Evolutionary conservation across 2,329 filamentous ascomycete genomes (phyloP), one percentile per base, ranked within the genome.

Genomic region (Lachnellula occidentalis): DNA sequence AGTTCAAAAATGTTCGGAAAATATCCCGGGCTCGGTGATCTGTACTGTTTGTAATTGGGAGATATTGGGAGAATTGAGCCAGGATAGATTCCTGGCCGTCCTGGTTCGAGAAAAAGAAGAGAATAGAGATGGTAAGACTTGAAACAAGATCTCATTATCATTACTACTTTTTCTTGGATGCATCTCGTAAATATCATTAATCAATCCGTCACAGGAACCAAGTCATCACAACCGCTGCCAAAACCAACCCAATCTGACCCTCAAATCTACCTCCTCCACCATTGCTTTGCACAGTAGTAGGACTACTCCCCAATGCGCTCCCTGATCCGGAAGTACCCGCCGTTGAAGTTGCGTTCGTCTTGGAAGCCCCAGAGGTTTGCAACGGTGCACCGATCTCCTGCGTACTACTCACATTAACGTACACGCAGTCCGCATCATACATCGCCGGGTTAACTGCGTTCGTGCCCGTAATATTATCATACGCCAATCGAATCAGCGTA

Each of bases 401-500:
- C 22, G 43, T 48, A 22, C 34, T 53, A 12, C 48, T 48, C 7
- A 51, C 34, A 27, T 64, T 64, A 19, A 62, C 58, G 51, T 61
- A 59, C 3, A 53, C 21, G 45, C 66, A 67, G 48, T 59, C 59
- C 4, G 58, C 61, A 57, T 68, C 66, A 45, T 68, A 67, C 14
- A 56, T 21, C 14, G 53, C 51, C 9, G 65, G 61, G 5, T 60
- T 61, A n/a, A 61, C 65, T 3, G 66, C 41, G 48, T 68, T 67
- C 36, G 64, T 53, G 4, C 67, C 68, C 1, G 62, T 64, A 19
- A 60, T 53, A 48, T 68, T 68, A 6, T 63, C 49, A 48, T 66
- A 66, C 4, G 55, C 65, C 17, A 70, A 50, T 34, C 66, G 57
- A 27, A 68, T 54, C 24, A 70, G 54, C 1, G 66, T 62, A 46